Evolutionary conservation across 2,329 filamentous ascomycete species (phyloP).

Genomic region (Didymella arachidicola): DNA sequence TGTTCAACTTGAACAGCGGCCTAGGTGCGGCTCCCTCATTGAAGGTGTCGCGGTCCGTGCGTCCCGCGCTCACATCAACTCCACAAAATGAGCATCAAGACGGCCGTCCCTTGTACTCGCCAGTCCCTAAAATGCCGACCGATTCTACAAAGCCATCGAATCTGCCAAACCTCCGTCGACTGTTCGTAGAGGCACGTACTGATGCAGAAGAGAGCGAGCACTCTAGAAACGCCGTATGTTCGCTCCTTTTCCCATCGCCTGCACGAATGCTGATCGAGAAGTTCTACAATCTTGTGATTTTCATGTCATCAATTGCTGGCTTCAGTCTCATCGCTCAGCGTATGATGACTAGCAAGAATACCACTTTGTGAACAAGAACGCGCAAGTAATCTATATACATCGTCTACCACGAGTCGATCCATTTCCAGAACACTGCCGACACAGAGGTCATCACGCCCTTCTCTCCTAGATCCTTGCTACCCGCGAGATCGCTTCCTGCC

Average conservation of each 20-base stretch:
- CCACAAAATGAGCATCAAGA: slow-evolving; percentile 19
- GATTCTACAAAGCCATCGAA: slow-evolving; percentile 65
- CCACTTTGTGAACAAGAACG: slow-evolving; percentile 5
- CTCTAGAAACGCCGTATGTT: slow-evolving; percentile 84
- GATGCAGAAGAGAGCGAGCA: slow-evolving; percentile 95
- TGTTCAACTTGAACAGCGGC: slow-evolving; percentile 26
- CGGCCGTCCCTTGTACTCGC: slow-evolving; percentile 19
- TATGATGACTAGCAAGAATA: slow-evolving; percentile 60
- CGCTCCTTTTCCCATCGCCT: background rate
- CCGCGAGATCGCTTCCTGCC: background rate
- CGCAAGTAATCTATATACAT: too few species aligned
- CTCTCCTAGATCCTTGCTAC: background rate
- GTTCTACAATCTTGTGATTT: slow-evolving; percentile 98
- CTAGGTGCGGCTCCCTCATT: slow-evolving; percentile 38
- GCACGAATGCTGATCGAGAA: slow-evolving; percentile 49
- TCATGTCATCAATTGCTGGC: slow-evolving; percentile 93
- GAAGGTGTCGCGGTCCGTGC: slow-evolving; percentile 36
- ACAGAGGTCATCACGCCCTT: background rate
- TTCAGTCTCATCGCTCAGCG: slow-evolving; percentile 93
- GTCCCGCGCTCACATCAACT: slow-evolving; percentile 14
- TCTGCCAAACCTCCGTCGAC: slow-evolving; percentile 90
- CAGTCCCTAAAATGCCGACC: background rate
- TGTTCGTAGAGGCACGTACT: slow-evolving; percentile 93
- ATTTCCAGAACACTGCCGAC: background rate
- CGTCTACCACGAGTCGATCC: background rate